Conservation (phyloP, 306 rosid species). For the Dalbergia oliveri region DNA sequence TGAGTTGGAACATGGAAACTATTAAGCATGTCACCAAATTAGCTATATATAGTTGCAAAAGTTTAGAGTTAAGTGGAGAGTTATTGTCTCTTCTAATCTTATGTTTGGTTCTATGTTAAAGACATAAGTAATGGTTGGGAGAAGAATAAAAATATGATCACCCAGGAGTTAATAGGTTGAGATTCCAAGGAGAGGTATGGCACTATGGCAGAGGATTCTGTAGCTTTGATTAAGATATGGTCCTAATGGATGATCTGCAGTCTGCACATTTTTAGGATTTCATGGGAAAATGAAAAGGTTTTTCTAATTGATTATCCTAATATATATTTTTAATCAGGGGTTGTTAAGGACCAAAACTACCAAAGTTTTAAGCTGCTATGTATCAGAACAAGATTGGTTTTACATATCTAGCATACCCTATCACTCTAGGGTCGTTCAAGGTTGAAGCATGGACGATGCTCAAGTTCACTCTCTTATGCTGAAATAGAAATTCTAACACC, state of each 20-base stretch:
- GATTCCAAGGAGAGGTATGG: no score
- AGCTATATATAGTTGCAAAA: conserved; percentile 6
- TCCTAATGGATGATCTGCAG: conserved; percentile 29
- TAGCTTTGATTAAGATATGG: conserved; percentile 12
- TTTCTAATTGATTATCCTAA: not conserved
- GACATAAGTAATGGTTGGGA: not conserved
- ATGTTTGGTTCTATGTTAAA: conserved; percentile 16
- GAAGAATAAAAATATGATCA: conserved; percentile 17
- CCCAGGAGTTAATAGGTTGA: conserved; percentile 1
- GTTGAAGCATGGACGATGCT: not conserved
- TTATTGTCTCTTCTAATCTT: conserved; percentile 15
- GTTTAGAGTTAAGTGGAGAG: conserved; percentile 23
- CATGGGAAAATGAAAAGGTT: conserved; percentile 19
- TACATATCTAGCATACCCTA: not conserved
- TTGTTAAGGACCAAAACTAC: not conserved
- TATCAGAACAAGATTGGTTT: not conserved
- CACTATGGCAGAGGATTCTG: not conserved
- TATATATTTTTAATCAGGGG: not conserved
- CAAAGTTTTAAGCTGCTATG: conserved; percentile 9
- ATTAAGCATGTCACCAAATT: conserved; percentile 4
- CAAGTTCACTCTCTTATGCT: not conserved
- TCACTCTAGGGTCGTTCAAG: not conserved
- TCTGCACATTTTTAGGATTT: conserved; percentile 22
- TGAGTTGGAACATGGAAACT: conserved; percentile 16
- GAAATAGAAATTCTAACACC: not conserved